Conservation (phyloP, 768 basidiomycete species). For the Boletus sp. region DNA sequence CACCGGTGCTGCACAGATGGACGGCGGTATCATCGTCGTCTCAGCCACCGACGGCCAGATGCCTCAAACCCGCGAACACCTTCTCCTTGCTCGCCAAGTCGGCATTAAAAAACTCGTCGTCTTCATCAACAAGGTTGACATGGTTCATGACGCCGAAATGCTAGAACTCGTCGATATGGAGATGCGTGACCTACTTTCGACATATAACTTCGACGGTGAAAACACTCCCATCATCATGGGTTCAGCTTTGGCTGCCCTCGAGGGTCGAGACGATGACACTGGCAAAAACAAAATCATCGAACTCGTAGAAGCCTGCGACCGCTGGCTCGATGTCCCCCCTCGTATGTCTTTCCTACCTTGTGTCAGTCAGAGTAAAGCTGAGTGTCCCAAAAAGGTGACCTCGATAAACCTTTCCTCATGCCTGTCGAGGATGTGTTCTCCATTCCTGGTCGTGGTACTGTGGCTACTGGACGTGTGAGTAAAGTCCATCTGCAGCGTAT, state of each 20-base stretch:
- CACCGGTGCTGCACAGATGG: constrained; percentile 98
- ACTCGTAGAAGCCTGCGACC: constrained; percentile 83
- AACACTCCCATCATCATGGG: constrained; percentile 98
- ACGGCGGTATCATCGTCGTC: constrained; percentile 93
- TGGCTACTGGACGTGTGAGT: constrained; percentile 88
- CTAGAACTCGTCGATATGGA: constrained; percentile 99
- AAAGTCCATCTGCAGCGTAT: background rate
- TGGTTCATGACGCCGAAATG: constrained; percentile 97
- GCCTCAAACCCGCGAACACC: constrained; percentile 98
- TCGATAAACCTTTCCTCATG: constrained; percentile 97
- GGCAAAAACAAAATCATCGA: constrained; percentile 80
- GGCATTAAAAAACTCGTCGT: constrained; percentile 97
- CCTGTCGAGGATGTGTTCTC: constrained; percentile 97
- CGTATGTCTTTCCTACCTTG: constrained; percentile 49
- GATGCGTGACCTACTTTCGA: constrained; percentile 91
- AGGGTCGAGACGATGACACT: constrained; percentile 77
- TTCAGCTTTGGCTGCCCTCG: constrained; percentile 92
- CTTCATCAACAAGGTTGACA: constrained; percentile 99
- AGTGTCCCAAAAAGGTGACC: constrained; percentile 63
- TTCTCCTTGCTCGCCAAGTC: constrained; percentile 96
- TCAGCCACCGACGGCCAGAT: constrained; percentile 99
- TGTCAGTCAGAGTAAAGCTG: background rate
- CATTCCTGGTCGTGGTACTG: constrained; percentile 97
- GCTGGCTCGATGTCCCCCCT: constrained; percentile 91
- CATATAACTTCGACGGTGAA: constrained; percentile 96